Evolutionary conservation across 2,329 filamentous ascomycete genomes (phyloP), one percentile per base, ranked within the genome.

Genomic region (Neoscytalidium dimidiatum): DNA sequence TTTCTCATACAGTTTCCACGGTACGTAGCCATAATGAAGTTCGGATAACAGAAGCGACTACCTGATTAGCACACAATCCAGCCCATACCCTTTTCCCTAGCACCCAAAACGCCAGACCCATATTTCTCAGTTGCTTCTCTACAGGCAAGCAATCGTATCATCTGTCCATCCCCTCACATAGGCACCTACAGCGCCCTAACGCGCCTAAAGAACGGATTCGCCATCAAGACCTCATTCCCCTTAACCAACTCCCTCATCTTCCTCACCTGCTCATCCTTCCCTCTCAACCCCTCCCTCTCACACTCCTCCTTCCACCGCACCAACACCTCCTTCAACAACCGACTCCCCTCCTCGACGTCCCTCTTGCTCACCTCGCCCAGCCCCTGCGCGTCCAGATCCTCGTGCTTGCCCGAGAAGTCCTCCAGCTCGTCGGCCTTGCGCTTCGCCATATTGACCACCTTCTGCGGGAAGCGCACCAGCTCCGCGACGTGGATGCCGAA

Each of bases 371-470:
- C 74, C 49, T 84, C 48, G 14, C 33, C 48, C 29, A 46, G 11
- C 4, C 29, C 58, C n/a, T 28, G 29, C 11, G 72, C 75, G 14
- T 74, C 70, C 44, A 74, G 74, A 21, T 78, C 83, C 67, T 91
- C 89, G 71, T 92, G 88, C 79, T 93, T 94, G 58, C 86, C 86
- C 0, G 91, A 91, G 72, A 99, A 99, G 76, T 99, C 95, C 77
- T 99, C 95, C 38, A 99, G 84, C 83, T 99, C 96, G 77, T 98
- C 95, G 0, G 95, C 95, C 82, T 99, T 99, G 71, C 95, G 88
- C 81, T 96, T 96, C n/a, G 95, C 95, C 96, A 99, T 99, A 68
- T 93, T 92, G 67, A 99, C 91, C 17, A 99, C 96, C 81, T 99
- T 99, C 71, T 92, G 90, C 0, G 95, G 95, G 81, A 99, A 99